A percentile compares a stretch with the other conserved stretches of the same genome.
Conservation (phyloP, 169 alveolate species). For the Theileria annulata region DNA sequence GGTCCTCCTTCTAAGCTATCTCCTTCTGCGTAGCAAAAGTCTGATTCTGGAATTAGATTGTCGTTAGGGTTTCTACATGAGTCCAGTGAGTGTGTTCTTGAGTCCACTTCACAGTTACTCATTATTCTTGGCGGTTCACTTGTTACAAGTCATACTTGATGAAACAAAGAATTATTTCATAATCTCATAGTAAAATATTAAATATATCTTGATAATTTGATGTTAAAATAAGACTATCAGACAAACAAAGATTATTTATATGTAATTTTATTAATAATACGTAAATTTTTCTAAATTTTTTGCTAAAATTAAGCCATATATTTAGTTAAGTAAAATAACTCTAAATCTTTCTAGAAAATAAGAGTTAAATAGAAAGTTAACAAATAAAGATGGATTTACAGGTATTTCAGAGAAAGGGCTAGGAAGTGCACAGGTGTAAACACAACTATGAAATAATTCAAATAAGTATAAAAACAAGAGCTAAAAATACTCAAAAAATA, state of each 20-base stretch:
- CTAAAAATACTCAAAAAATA: not conserved
- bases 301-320: not conserved
- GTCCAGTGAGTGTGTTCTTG: not conserved
- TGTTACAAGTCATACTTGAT: not conserved
- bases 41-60: conserved; percentile 15
- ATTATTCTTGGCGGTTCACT: not conserved
- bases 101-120: not conserved
- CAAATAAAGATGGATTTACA: not conserved
- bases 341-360: too few species aligned
- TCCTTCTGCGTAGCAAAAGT: conserved; percentile 71
- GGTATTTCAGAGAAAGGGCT: not conserved
- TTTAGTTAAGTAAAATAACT: not conserved
- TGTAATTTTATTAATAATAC: not conserved
- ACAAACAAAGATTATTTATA: not conserved
- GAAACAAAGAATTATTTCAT: not conserved
- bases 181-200: not conserved
- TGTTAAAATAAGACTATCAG: not conserved
- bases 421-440: conserved; percentile 13
- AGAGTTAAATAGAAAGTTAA: not conserved
- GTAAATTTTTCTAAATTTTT: too few species aligned
- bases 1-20: conserved; percentile 73
- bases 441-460: not conserved
- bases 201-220: not conserved
- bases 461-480: not conserved
- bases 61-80: not conserved